A percentile compares a stretch with the other conserved stretches of the same genome.
phyloP scores from a whole-genome alignment of 2,329 filamentous ascomycete genomes.

The Talaromyces sp. region DNA sequence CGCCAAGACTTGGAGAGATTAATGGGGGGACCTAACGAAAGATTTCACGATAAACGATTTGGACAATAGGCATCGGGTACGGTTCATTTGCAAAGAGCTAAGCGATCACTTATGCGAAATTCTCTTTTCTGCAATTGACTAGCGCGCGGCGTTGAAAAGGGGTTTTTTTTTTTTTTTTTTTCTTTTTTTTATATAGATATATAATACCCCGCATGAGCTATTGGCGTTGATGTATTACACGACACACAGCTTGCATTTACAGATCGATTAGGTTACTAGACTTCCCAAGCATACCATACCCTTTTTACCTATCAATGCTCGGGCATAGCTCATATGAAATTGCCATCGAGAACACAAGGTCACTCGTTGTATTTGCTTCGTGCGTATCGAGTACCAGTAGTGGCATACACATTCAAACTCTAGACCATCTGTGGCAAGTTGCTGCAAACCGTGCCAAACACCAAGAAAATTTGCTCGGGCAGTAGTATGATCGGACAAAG shows the following conservation, averaged over 20 bases:
- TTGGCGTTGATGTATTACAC: neutral
- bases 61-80: neutral
- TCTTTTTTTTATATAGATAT: too few relatives aligned
- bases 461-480: neutral
- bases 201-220: constrained; percentile 14
- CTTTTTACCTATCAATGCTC: neutral
- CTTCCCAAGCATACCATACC: neutral
- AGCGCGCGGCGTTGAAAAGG: constrained; percentile 12
- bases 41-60: neutral
- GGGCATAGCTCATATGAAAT: too few relatives aligned
- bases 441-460: neutral
- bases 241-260: neutral
- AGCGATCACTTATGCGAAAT: neutral
- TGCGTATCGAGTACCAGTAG: neutral
- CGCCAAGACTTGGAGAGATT: constrained; percentile 48
- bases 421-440: neutral
- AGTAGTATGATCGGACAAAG: neutral
- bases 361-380: neutral
- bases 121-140: neutral
- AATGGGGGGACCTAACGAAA: constrained; percentile 29
- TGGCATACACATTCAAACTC: neutral
- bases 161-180: too few relatives aligned
- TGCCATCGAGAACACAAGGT: neutral
- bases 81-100: neutral
- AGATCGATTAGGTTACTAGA: neutral